These are phyloP conservation scores for Aspergillus felis DNA, from an alignment of 2,329 filamentous ascomycete genomes.

Conservation along the genomic window DNA sequence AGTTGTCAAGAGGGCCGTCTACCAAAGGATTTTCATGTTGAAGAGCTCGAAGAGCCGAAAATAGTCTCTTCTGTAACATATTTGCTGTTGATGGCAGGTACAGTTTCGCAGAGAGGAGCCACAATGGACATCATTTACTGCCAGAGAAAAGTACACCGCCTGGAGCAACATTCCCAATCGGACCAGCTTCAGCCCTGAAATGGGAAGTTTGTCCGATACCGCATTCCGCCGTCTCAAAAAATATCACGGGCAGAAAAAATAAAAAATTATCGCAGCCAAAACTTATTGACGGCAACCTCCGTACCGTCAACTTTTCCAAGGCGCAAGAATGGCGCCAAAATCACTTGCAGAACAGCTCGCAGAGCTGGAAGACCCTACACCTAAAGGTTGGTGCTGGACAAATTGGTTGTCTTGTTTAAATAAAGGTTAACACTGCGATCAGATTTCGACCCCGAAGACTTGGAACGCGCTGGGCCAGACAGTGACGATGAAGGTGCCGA, in stretches of 20 bases:
- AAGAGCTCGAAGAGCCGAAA: slow-evolving; percentile 54
- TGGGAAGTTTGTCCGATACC: slow-evolving; percentile 7
- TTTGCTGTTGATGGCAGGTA: neutral
- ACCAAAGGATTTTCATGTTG: slow-evolving; percentile 88
- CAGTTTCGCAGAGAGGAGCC: neutral
- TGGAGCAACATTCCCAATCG: neutral
- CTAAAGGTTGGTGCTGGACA: slow-evolving; percentile 50
- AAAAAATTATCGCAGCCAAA: slow-evolving; percentile 19
- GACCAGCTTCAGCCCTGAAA: neutral
- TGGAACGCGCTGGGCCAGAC: slow-evolving; percentile 53
- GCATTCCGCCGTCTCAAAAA: slow-evolving; percentile 12
- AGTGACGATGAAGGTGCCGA: slow-evolving; percentile 54
- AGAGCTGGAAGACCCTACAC: slow-evolving; percentile 58
- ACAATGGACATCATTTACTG: slow-evolving; percentile 10
- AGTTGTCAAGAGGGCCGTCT: slow-evolving; percentile 5
- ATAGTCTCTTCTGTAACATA: slow-evolving; percentile 43
- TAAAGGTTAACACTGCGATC: slow-evolving; percentile 8
- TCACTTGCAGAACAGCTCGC: slow-evolving; percentile 59
- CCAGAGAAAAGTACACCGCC: slow-evolving; percentile 20
- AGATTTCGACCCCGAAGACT: slow-evolving; percentile 80
- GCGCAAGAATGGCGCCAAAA: slow-evolving; percentile 42
- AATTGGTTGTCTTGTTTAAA: neutral
- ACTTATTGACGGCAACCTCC: slow-evolving; percentile 11
- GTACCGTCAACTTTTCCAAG: slow-evolving; percentile 5
- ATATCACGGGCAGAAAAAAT: slow-evolving; percentile 16